Conservation (phyloP, 805 yeast species). For the Pichia heedii region DNA sequence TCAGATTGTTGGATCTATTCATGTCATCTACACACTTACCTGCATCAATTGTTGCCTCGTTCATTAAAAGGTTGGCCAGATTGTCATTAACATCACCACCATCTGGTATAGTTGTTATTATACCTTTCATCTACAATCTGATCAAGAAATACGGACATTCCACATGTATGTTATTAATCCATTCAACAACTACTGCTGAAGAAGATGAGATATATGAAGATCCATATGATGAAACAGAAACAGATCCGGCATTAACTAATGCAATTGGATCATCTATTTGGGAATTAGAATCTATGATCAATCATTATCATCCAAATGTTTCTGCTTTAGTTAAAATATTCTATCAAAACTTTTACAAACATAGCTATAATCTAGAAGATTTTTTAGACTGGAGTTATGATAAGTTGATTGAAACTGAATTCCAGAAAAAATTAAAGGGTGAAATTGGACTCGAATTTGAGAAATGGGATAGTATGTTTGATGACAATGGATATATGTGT, state of each 20-base stretch:
- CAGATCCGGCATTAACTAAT: slow-evolving; percentile 67
- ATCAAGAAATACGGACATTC: slow-evolving; percentile 71
- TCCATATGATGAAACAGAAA: slow-evolving; percentile 55
- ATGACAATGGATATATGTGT: slow-evolving; percentile 18
- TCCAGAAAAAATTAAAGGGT: slow-evolving; percentile 53
- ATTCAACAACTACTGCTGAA: slow-evolving; percentile 32
- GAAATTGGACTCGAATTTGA: slow-evolving; percentile 77
- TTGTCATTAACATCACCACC: slow-evolving; percentile 74
- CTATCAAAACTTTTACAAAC: slow-evolving; percentile 82
- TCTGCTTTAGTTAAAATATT: slow-evolving; percentile 85
- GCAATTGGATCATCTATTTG: slow-evolving; percentile 85
- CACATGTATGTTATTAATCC: slow-evolving; percentile 84
- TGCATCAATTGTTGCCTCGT: slow-evolving; percentile 75
- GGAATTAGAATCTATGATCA: slow-evolving; percentile 71
- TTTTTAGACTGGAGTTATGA: slow-evolving; percentile 86
- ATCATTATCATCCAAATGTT: slow-evolving; percentile 92
- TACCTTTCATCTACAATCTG: slow-evolving; percentile 88
- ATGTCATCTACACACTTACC: slow-evolving; percentile 83
- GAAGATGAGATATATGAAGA: slow-evolving; percentile 39
- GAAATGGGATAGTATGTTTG: slow-evolving; percentile 34
- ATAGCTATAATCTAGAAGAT: slow-evolving; percentile 84
- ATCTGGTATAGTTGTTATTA: slow-evolving; percentile 73
- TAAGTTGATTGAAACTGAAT: slow-evolving; percentile 54
- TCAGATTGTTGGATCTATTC: slow-evolving; percentile 79
- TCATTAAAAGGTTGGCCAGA: slow-evolving; percentile 74